phyloP scores from a whole-genome alignment of 441 rosid species.

The Bocquillonia castaneifolia region DNA sequence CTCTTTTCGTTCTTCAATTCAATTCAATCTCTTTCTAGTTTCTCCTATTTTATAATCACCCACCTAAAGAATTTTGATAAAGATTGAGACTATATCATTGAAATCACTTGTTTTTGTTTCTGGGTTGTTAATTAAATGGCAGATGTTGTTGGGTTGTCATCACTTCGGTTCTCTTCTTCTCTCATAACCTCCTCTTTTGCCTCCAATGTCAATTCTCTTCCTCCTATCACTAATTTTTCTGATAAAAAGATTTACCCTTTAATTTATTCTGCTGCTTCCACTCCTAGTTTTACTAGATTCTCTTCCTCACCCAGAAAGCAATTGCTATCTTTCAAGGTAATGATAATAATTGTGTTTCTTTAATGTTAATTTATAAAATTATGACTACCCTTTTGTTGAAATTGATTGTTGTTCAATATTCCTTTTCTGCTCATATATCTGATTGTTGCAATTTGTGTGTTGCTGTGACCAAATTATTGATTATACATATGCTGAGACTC shows the following conservation, averaged over 20 bases:
- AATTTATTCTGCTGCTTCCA: slow-evolving; percentile 25
- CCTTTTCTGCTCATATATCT: neutral
- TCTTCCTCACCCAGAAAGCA: slow-evolving; percentile 36
- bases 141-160: slow-evolving; percentile 46
- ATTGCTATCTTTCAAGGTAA: slow-evolving; percentile 50
- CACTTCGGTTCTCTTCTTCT: slow-evolving; percentile 40
- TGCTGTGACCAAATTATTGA: no score
- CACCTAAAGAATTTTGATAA: no score
- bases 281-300: slow-evolving; percentile 28
- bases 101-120: neutral
- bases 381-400: neutral
- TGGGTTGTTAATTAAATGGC: slow-evolving; percentile 47
- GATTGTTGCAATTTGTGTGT: neutral
- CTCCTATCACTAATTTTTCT: slow-evolving; percentile 21
- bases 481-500: neutral
- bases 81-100: no score
- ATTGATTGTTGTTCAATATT: neutral
- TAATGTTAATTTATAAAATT: neutral
- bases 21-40: neutral
- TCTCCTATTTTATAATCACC: no score
- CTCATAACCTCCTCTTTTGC: slow-evolving; percentile 33
- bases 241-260: slow-evolving; percentile 41
- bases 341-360: neutral
- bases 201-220: slow-evolving; percentile 37
- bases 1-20: neutral